Percentiles rank a stretch among this genome's conserved stretches.
Conservation (phyloP, 73 alveolate genomes). For the Blepharisma stoltei region DNA sequence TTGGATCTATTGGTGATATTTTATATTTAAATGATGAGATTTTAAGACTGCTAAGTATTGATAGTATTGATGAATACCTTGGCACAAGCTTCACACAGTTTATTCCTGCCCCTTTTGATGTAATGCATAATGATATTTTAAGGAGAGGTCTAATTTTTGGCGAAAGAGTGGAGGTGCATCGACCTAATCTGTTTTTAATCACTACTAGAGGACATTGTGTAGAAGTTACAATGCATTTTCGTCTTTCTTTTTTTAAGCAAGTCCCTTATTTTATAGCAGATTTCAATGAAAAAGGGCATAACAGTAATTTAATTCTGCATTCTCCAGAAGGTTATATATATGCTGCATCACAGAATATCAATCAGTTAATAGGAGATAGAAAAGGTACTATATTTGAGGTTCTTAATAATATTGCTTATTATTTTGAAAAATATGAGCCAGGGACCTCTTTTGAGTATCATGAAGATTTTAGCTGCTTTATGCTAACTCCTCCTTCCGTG, state of each 20-base stretch:
- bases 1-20: neutral
- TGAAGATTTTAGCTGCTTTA: no score
- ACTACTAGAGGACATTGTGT: neutral
- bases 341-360: neutral
- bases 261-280: slow-evolving; percentile 12
- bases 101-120: slow-evolving; percentile 26
- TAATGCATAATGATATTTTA: slow-evolving; percentile 3
- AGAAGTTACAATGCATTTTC: slow-evolving; percentile 5
- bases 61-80: neutral
- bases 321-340: slow-evolving; percentile 15
- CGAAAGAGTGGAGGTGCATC: neutral
- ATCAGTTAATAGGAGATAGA: neutral
- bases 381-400: no score
- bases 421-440: no score
- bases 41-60: neutral
- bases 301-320: neutral
- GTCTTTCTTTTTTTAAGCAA: neutral
- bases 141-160: neutral
- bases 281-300: neutral
- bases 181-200: neutral
- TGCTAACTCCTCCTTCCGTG: no score
- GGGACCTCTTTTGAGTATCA: no score
- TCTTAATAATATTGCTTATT: no score
- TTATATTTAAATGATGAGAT: neutral
- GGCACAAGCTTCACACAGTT: neutral